Conservation (phyloP, 2,329 filamentous ascomycete species). For the Trichoderma hamatum region DNA sequence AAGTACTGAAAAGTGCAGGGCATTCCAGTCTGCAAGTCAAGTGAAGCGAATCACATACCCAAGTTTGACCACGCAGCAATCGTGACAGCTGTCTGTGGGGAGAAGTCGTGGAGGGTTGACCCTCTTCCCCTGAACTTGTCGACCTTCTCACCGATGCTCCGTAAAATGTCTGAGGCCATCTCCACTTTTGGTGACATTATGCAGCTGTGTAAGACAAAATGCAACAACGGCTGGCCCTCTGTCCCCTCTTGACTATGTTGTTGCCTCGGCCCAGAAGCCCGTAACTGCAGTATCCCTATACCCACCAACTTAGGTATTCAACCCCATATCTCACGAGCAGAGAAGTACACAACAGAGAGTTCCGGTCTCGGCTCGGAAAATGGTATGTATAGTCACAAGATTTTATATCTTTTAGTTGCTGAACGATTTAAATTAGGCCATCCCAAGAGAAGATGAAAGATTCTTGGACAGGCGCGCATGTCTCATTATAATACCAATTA, state of each 20-base stretch:
- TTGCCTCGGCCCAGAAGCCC: not conserved
- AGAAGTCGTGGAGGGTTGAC: not conserved
- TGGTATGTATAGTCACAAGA: not conserved
- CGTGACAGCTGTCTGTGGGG: not conserved
- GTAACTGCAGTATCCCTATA: not conserved
- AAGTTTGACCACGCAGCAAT: conserved; percentile 15
- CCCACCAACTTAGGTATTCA: too few relatives aligned
- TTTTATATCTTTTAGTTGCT: too few relatives aligned
- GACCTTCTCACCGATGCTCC: not conserved
- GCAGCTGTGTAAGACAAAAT: not conserved
- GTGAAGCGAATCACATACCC: conserved; percentile 25
- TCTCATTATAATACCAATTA: too few relatives aligned
- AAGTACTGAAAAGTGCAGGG: too few relatives aligned
- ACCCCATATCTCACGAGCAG: not conserved
- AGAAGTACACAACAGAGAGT: not conserved
- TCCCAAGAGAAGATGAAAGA: too few relatives aligned
- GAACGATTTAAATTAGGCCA: too few relatives aligned
- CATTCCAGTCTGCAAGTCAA: too few relatives aligned
- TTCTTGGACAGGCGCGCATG: too few relatives aligned
- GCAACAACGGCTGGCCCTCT: not conserved
- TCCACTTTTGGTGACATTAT: not conserved
- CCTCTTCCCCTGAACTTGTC: not conserved
- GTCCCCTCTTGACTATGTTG: not conserved
- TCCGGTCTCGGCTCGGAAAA: not conserved
- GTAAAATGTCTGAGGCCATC: not conserved